Evolutionary conservation across 2,329 filamentous ascomycete species (phyloP).

Genomic region (Colletotrichum navitas): DNA sequence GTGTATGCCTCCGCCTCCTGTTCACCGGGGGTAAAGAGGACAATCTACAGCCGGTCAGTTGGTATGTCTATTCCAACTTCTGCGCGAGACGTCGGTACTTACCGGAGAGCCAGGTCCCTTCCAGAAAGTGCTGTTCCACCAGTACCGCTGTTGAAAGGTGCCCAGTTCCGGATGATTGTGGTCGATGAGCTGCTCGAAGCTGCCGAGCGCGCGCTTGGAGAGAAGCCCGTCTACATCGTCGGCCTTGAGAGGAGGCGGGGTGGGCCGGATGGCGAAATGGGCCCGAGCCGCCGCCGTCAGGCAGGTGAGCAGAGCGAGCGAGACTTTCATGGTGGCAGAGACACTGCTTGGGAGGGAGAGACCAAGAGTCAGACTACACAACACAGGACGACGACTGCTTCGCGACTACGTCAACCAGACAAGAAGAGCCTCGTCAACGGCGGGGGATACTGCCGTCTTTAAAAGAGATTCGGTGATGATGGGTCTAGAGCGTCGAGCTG

Average conservation of each 20-base stretch:
- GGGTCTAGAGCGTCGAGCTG: conserved; percentile 12
- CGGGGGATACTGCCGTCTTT: conserved; percentile 1
- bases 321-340: conserved; percentile 32
- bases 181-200: conserved; percentile 69
- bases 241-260: conserved; percentile 25
- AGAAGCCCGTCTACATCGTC: conserved; percentile 19
- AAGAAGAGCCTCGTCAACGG: background rate
- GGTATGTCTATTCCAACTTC: background rate
- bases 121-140: conserved; percentile 65
- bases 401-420: conserved; percentile 14
- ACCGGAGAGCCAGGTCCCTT: conserved; percentile 67
- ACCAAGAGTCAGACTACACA: conserved; percentile 2
- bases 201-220: conserved; percentile 25
- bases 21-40: conserved; percentile 68
- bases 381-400: conserved; percentile 4
- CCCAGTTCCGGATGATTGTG: conserved; percentile 65
- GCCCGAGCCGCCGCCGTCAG: conserved; percentile 25
- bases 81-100: conserved; percentile 36
- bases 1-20: conserved; percentile 58
- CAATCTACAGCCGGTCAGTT: conserved; percentile 50
- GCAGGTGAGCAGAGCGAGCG: conserved; percentile 30
- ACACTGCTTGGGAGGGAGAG: background rate
- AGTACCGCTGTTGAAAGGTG: conserved; percentile 60
- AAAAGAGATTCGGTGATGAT: conserved; percentile 16
- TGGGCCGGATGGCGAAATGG: conserved; percentile 25